Percentiles rank a stretch among this genome's conserved stretches.
Evolutionary conservation across 345 rosid species (phyloP).

Genomic region (Linum lewisii): DNA sequence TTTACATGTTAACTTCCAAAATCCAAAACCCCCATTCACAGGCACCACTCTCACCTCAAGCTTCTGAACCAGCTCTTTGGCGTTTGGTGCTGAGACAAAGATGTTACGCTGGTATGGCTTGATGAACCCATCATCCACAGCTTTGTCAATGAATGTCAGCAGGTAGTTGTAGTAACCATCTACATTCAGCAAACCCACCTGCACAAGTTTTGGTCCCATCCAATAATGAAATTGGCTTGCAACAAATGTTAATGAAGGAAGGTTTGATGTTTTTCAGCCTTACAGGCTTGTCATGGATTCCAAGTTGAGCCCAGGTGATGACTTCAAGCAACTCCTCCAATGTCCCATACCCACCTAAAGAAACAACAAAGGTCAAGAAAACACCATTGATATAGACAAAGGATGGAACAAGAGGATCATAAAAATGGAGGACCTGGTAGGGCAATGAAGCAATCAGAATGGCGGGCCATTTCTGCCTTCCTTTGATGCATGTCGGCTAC

Average conservation of each 20-base stretch:
- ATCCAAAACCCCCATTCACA: no score
- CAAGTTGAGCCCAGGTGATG: constrained; percentile 92
- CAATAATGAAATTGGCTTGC: neutral
- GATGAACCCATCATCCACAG: constrained; percentile 95
- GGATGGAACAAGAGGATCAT: neutral
- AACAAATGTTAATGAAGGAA: neutral
- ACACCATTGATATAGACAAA: neutral
- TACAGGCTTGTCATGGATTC: constrained; percentile 94
- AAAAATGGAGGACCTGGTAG: constrained; percentile 56
- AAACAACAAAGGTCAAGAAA: neutral
- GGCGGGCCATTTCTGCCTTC: constrained; percentile 94
- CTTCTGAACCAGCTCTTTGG: constrained; percentile 76
- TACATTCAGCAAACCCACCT: constrained; percentile 95
- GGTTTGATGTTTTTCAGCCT: no score
- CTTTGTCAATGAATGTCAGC: constrained; percentile 83
- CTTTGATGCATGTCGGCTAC: constrained; percentile 98
- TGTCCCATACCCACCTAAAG: constrained; percentile 89
- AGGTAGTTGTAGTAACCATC: constrained; percentile 88
- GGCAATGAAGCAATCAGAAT: constrained; percentile 92
- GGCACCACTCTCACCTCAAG: constrained; percentile 56
- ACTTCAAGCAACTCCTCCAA: constrained; percentile 82
- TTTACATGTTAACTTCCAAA: neutral
- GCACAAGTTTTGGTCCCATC: constrained; percentile 9
- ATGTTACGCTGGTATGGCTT: constrained; percentile 77
- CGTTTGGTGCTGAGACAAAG: constrained; percentile 86